These are phyloP conservation scores for Testicularia cyperi DNA, from an alignment of 1,284 basidiomycete genomes.

Conservation along the genomic window DNA sequence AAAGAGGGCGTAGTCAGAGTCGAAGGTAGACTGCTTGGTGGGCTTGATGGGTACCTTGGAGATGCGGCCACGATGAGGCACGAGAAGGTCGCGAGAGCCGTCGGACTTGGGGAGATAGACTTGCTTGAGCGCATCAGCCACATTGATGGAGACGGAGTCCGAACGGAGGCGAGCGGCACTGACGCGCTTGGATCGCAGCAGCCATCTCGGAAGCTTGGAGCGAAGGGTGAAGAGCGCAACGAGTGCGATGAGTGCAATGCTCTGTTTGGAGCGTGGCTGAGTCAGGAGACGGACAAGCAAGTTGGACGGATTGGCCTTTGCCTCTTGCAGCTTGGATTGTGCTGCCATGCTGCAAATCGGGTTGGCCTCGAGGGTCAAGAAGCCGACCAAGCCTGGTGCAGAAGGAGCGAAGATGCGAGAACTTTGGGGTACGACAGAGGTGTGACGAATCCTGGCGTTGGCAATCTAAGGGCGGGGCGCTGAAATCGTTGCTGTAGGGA, in stretches of 20 bases:
- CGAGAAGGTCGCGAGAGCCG: constrained; percentile 50
- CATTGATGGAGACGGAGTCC: constrained; percentile 10
- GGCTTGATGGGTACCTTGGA: constrained; percentile 59
- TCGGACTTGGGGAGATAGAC: constrained; percentile 47
- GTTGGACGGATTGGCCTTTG: background rate
- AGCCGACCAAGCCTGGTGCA: no score
- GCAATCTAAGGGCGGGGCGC: no score
- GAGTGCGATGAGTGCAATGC: constrained; percentile 16
- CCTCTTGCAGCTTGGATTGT: constrained; percentile 32
- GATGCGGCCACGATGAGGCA: constrained; percentile 52
- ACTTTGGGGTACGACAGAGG: no score
- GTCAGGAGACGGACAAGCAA: constrained; percentile 22
- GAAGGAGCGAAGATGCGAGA: no score
- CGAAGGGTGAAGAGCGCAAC: constrained; percentile 33
- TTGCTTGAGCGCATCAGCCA: constrained; percentile 49
- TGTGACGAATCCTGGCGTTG: no score
- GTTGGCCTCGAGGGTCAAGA: no score
- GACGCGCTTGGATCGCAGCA: constrained; percentile 6
- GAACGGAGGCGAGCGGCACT: constrained; percentile 7
- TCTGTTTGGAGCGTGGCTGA: constrained; percentile 13
- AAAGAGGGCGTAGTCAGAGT: constrained; percentile 53
- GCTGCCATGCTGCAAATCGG: constrained; percentile 22
- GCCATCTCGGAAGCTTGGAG: constrained; percentile 8
- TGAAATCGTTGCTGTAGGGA: no score
- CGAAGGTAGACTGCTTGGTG: constrained; percentile 56